These are phyloP conservation scores for Yamadazyma aaseri DNA, from an alignment of 1,139 yeast species.

Conservation along the genomic window DNA sequence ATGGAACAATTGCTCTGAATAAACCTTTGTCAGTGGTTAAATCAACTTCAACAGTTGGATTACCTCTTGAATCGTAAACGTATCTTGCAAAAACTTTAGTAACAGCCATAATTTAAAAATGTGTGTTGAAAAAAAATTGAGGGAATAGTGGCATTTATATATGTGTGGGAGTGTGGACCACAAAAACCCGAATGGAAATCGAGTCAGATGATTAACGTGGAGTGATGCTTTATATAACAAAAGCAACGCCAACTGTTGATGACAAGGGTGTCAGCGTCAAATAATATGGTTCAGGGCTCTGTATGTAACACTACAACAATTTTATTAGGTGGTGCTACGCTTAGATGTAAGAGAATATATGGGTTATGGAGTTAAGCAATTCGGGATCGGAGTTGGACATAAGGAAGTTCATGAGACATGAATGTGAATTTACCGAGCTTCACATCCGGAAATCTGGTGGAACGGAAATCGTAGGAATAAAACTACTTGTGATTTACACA, in stretches of 20 bases:
- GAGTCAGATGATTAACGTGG: constrained; percentile 7
- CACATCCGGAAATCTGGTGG: too few relatives aligned
- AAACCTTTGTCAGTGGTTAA: constrained; percentile 80
- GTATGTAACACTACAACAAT: too few relatives aligned
- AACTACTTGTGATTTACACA: too few relatives aligned
- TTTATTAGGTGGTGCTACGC: too few relatives aligned
- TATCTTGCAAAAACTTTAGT: constrained; percentile 79
- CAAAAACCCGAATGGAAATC: constrained; percentile 10
- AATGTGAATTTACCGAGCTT: neutral
- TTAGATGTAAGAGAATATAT: too few relatives aligned
- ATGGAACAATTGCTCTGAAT: constrained; percentile 93
- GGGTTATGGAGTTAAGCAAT: constrained; percentile 1
- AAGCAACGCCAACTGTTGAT: too few relatives aligned
- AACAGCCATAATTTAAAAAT: constrained; percentile 28
- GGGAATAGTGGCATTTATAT: constrained; percentile 3
- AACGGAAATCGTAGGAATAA: too few relatives aligned
- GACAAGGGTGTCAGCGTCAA: too few relatives aligned
- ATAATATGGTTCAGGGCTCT: too few relatives aligned
- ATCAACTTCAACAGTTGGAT: constrained; percentile 97
- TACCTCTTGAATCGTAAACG: constrained; percentile 97
- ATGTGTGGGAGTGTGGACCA: constrained; percentile 9
- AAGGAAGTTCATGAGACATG: neutral
- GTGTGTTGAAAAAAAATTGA: constrained; percentile 1
- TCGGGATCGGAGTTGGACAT: constrained; percentile 2
- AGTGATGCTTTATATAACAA: too few relatives aligned